Evolutionary conservation across 495 filamentous ascomycete genomes (phyloP).

Genomic region (Talaromyces stipitatus): DNA sequence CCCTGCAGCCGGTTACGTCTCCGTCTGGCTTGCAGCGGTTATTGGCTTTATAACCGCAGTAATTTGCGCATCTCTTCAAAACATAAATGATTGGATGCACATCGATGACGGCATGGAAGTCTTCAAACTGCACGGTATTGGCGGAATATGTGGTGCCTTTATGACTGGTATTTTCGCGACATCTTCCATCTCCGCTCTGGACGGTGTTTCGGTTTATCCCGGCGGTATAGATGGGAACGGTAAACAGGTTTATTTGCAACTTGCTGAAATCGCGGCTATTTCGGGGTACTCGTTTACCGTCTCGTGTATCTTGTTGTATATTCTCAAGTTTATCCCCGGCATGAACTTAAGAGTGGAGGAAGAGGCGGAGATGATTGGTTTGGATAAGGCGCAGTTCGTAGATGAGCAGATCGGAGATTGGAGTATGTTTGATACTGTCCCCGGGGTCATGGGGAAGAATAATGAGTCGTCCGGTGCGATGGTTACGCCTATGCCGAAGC

Average conservation of each 20-base stretch:
- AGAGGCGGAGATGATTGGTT: slow-evolving; percentile 47
- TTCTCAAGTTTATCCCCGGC: slow-evolving; percentile 51
- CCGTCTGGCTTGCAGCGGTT: slow-evolving; percentile 45
- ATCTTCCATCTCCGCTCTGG: slow-evolving; percentile 32
- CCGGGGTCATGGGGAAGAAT: slow-evolving; percentile 5
- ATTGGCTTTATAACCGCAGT: slow-evolving; percentile 53
- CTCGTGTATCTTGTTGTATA: slow-evolving; percentile 44
- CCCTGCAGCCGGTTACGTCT: slow-evolving; percentile 54
- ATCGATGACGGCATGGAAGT: slow-evolving; percentile 59
- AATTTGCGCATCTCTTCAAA: slow-evolving; percentile 40
- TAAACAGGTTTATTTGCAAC: slow-evolving; percentile 50
- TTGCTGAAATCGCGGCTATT: slow-evolving; percentile 52
- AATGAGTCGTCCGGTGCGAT: slow-evolving; percentile 14
- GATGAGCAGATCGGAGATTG: slow-evolving; percentile 52
- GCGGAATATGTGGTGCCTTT: slow-evolving; percentile 54
- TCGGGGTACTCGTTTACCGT: slow-evolving; percentile 48
- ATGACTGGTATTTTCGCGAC: slow-evolving; percentile 56
- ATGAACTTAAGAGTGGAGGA: slow-evolving; percentile 49
- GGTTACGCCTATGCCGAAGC: background rate
- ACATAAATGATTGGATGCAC: slow-evolving; percentile 48
- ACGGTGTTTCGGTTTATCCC: slow-evolving; percentile 37
- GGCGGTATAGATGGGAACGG: slow-evolving; percentile 52
- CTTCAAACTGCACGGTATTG: slow-evolving; percentile 56
- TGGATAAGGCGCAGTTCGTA: slow-evolving; percentile 51
- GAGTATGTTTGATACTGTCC: slow-evolving; percentile 18